These are phyloP conservation scores for Xylaria sp. DNA, from an alignment of 495 filamentous ascomycete species.

Conservation along the genomic window DNA sequence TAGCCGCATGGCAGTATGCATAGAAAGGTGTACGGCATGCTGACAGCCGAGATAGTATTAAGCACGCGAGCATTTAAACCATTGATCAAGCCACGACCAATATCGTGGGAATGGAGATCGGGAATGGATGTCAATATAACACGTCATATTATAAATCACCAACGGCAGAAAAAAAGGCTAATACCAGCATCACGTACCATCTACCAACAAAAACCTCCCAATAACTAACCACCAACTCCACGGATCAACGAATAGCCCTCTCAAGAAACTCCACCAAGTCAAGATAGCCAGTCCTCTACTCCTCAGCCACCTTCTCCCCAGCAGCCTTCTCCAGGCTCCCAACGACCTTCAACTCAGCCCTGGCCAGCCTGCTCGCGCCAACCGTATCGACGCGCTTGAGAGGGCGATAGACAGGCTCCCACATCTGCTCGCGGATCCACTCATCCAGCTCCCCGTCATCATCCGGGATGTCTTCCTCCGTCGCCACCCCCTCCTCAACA, in stretches of 20 bases:
- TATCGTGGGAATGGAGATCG: too few species aligned
- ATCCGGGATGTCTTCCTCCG: slow-evolving; percentile 64
- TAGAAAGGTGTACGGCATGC: neutral
- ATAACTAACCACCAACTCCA: neutral
- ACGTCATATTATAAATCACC: neutral
- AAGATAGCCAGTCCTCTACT: too few species aligned
- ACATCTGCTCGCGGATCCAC: slow-evolving; percentile 92
- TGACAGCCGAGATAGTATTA: neutral
- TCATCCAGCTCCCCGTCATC: slow-evolving; percentile 67
- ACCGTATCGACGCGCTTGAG: slow-evolving; percentile 61
- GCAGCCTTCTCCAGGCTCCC: slow-evolving; percentile 41
- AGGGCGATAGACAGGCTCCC: slow-evolving; percentile 76
- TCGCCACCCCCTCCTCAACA: slow-evolving; percentile 70
- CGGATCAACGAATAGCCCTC: too few species aligned
- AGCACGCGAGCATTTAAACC: too few species aligned
- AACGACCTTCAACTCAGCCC: slow-evolving; percentile 65
- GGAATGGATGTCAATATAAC: neutral
- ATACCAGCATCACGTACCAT: neutral
- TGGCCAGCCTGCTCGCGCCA: slow-evolving; percentile 60
- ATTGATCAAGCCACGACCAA: too few species aligned
- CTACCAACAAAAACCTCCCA: neutral
- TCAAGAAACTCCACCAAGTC: too few species aligned
- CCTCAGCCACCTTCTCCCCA: slow-evolving; percentile 19
- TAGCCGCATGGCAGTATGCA: neutral
- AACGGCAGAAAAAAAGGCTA: neutral